Percentiles rank a stretch among this genome's conserved stretches.
phyloP scores from a whole-genome alignment of 2,329 filamentous ascomycete genomes.

The Arthrobotrys iridis region DNA sequence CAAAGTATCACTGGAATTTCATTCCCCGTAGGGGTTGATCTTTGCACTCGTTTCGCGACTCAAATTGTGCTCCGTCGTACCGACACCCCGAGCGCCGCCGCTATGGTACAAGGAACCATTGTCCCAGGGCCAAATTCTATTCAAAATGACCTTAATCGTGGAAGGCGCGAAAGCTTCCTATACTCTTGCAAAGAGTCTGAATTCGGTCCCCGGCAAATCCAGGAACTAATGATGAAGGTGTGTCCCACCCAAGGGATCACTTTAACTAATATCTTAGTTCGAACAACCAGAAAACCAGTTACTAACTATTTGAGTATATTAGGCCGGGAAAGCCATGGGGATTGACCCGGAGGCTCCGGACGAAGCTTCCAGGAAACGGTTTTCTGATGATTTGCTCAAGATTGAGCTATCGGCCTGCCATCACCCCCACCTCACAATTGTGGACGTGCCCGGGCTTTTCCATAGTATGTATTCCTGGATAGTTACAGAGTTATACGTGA shows the following conservation, averaged over 20 bases:
- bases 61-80: conserved; percentile 57
- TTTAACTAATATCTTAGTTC: too few species aligned
- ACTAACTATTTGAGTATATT: background rate
- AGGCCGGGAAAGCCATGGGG: conserved; percentile 55
- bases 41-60: conserved; percentile 57
- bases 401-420: conserved; percentile 55
- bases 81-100: background rate
- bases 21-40: conserved; percentile 53
- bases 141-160: background rate
- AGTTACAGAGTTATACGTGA: background rate
- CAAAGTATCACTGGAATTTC: conserved; percentile 56
- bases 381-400: conserved; percentile 56
- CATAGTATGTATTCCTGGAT: conserved; percentile 49
- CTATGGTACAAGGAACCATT: conserved; percentile 51
- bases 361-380: conserved; percentile 19
- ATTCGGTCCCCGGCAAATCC: conserved; percentile 21
- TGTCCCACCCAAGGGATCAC: background rate
- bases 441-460: conserved; percentile 58
- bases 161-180: background rate
- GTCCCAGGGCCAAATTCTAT: conserved; percentile 27
- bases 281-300: too few species aligned
- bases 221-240: background rate
- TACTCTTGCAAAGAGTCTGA: conserved; percentile 15
- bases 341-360: conserved; percentile 31
- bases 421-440: conserved; percentile 55